phyloP scores from a whole-genome alignment of 768 basidiomycete species.

The Phlebiopsis flavidoalba region DNA sequence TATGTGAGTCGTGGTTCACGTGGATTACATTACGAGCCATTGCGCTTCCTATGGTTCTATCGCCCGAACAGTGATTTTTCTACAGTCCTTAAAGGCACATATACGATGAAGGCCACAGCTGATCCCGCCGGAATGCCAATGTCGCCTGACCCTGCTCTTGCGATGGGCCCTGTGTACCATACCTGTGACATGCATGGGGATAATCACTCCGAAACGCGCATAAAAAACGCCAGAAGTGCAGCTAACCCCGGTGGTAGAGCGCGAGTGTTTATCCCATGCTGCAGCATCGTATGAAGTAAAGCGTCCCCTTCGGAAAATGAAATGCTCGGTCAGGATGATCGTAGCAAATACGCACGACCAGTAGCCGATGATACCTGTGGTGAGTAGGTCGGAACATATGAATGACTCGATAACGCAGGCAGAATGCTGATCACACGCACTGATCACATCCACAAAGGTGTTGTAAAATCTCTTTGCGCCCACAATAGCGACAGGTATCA shows the following conservation, averaged over 20 bases:
- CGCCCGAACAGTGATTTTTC: conserved; percentile 20
- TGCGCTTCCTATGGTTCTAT: background rate
- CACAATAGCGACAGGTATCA: conserved; percentile 43
- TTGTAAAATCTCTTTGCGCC: conserved; percentile 41
- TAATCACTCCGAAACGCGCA: conserved; percentile 34
- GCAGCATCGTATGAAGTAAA: conserved; percentile 33
- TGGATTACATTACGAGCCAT: background rate
- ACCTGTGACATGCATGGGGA: conserved; percentile 48
- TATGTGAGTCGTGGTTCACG: background rate
- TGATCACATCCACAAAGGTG: conserved; percentile 38
- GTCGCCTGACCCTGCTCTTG: conserved; percentile 39
- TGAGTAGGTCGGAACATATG: conserved; percentile 2
- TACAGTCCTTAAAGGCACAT: conserved; percentile 22
- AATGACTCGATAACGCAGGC: background rate
- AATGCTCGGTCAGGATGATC: conserved; percentile 39
- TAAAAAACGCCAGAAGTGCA: conserved; percentile 34
- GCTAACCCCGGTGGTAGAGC: conserved; percentile 38
- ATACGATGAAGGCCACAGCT: conserved; percentile 26
- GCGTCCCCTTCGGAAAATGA: conserved; percentile 34
- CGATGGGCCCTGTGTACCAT: conserved; percentile 49
- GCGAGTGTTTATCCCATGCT: conserved; percentile 29
- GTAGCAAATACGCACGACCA: conserved; percentile 34
- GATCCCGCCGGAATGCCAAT: conserved; percentile 41
- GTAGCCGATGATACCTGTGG: conserved; percentile 39
- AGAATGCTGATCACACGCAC: conserved; percentile 18